phyloP scores from a whole-genome alignment of 805 yeast genomes.

The Zygoascus bituminiphila region DNA sequence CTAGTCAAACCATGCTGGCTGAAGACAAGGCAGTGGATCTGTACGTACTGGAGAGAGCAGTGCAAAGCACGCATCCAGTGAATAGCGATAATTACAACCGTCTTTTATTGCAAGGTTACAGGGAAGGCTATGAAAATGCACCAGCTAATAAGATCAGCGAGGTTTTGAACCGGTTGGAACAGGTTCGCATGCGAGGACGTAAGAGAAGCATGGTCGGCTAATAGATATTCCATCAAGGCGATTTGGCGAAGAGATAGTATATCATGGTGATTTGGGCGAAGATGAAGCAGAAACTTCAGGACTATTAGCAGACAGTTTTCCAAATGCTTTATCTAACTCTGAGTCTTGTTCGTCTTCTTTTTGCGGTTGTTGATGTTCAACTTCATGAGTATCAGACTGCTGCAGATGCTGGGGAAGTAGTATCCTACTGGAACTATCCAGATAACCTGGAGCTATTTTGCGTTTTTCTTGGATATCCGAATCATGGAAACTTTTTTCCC shows the following conservation, averaged over 20 bases:
- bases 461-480: conserved; percentile 22
- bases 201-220: conserved; percentile 91
- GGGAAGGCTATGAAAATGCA: conserved; percentile 15
- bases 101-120: conserved; percentile 70
- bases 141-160: conserved; percentile 34
- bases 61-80: conserved; percentile 81
- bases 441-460: conserved; percentile 38
- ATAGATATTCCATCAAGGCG: neutral
- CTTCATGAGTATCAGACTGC: too few relatives aligned
- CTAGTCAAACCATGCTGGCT: conserved; percentile 61
- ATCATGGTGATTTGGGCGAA: neutral
- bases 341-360: conserved; percentile 1
- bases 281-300: neutral
- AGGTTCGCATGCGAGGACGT: conserved; percentile 85
- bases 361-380: too few relatives aligned
- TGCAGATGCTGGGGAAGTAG: conserved; percentile 10
- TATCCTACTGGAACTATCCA: conserved; percentile 24
- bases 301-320: conserved; percentile 12
- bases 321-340: conserved; percentile 24
- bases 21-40: conserved; percentile 98
- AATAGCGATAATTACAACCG: conserved; percentile 53
- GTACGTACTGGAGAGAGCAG: conserved; percentile 88
- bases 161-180: conserved; percentile 58
- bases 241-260: neutral
- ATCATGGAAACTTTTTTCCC: conserved; percentile 26